Percentiles rank a stretch among this genome's conserved stretches.
These are phyloP conservation scores for Adiantum capillusveneris DNA, from an alignment of 75 land plant genomes.

Conservation along the genomic window DNA sequence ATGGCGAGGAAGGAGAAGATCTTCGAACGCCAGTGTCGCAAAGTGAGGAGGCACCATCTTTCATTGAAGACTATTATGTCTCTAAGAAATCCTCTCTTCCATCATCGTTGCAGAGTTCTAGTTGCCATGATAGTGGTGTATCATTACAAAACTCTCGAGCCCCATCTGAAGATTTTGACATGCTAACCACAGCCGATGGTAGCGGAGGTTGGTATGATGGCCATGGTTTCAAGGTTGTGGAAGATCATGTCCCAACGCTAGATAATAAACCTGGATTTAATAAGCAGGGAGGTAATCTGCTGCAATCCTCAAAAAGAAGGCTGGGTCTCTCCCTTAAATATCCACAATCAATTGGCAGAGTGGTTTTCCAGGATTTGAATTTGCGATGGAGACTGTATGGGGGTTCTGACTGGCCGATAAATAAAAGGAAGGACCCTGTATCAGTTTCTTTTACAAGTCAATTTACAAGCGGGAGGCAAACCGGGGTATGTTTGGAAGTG, in stretches of 20 bases:
- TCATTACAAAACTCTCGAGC: not conserved
- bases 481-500: conserved; percentile 49
- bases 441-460: too few relatives aligned
- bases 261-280: conserved; percentile 1
- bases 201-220: conserved; percentile 72
- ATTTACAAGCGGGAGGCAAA: conserved; percentile 34
- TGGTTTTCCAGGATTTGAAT: conserved; percentile 52
- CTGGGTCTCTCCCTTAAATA: conserved; percentile 7
- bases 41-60: conserved; percentile 17
- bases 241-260: conserved; percentile 55
- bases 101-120: not conserved
- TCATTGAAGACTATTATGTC: conserved; percentile 60
- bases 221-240: conserved; percentile 36
- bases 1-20: conserved; percentile 4
- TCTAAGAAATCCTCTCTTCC: conserved; percentile 9
- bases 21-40: not conserved
- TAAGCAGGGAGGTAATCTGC: not conserved
- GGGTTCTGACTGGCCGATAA: conserved; percentile 70
- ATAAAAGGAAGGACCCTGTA: too few relatives aligned
- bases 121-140: conserved; percentile 3
- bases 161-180: not conserved
- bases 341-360: conserved; percentile 28
- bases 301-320: not conserved
- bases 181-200: conserved; percentile 5
- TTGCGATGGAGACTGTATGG: conserved; percentile 65